phyloP scores from a whole-genome alignment of 2,329 filamentous ascomycete species.

The Karstenula rhodostoma region DNA sequence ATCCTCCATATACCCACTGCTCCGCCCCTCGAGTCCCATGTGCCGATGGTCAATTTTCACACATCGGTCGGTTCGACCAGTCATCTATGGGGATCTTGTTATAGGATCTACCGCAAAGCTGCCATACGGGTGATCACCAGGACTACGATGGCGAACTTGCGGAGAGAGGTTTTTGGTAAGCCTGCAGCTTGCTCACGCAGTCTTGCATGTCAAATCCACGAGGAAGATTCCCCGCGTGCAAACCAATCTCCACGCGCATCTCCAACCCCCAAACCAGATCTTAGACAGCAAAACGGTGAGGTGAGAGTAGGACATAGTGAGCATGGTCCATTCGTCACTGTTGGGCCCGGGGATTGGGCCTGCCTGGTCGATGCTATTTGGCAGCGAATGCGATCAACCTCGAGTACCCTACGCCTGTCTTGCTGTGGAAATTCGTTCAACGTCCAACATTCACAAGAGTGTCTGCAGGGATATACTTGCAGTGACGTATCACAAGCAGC shows the following conservation, averaged over 20 bases:
- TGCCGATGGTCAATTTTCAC: background rate
- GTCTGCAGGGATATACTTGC: background rate
- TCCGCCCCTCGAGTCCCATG: background rate
- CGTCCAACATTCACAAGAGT: background rate
- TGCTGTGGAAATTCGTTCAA: background rate
- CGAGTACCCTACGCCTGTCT: background rate
- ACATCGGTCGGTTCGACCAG: background rate
- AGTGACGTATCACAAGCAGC: background rate
- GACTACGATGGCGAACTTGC: background rate
- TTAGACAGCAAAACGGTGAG: background rate
- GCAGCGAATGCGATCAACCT: background rate
- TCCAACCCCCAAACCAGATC: background rate
- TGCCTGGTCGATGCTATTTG: background rate
- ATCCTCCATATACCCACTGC: background rate
- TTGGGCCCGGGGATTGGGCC: background rate
- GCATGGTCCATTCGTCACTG: background rate
- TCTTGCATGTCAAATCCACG: background rate
- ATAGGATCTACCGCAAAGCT: background rate
- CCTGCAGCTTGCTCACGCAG: background rate
- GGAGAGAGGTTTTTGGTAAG: no score
- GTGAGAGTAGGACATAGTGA: background rate
- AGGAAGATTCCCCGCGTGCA: background rate
- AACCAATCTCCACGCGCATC: background rate
- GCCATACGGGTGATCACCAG: background rate
- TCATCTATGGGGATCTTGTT: background rate